These are phyloP conservation scores for Globisporangium viniferum DNA, from an alignment of 352 stramenopile species.

Conservation along the genomic window DNA sequence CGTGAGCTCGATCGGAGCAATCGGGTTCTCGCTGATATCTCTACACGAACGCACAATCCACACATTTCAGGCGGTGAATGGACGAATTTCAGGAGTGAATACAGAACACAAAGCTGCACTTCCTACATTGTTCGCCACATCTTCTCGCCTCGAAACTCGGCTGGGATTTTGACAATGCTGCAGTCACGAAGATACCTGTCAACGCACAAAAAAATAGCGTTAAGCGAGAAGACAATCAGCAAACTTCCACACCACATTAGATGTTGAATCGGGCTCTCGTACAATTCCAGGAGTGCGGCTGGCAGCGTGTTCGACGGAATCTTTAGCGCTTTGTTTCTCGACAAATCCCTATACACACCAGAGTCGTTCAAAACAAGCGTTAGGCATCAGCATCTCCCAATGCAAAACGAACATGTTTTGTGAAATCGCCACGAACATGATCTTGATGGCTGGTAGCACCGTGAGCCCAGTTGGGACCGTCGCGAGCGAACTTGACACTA, in stretches of 20 bases:
- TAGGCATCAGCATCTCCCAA: no score
- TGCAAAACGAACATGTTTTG: no score
- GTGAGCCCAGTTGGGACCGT: conserved; percentile 12
- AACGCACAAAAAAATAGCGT: no score
- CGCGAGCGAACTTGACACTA: conserved; percentile 5
- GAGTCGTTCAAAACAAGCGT: neutral
- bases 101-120: neutral
- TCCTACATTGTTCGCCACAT: conserved; percentile 16
- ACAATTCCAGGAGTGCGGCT: conserved; percentile 16
- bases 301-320: conserved; percentile 19
- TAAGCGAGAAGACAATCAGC: neutral
- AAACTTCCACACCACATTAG: neutral
- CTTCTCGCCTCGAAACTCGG: conserved; percentile 20
- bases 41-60: neutral
- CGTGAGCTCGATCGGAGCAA: conserved; percentile 9
- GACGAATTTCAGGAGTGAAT: no score
- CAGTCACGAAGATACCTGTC: conserved; percentile 15
- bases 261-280: neutral
- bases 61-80: neutral
- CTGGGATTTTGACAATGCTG: conserved; percentile 7
- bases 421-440: conserved; percentile 4
- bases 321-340: conserved; percentile 7
- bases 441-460: conserved; percentile 16
- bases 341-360: conserved; percentile 10
- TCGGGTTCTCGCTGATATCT: conserved; percentile 19